These are phyloP conservation scores for Pichia sp. DNA, from an alignment of 1,139 yeast species.

Conservation along the genomic window DNA sequence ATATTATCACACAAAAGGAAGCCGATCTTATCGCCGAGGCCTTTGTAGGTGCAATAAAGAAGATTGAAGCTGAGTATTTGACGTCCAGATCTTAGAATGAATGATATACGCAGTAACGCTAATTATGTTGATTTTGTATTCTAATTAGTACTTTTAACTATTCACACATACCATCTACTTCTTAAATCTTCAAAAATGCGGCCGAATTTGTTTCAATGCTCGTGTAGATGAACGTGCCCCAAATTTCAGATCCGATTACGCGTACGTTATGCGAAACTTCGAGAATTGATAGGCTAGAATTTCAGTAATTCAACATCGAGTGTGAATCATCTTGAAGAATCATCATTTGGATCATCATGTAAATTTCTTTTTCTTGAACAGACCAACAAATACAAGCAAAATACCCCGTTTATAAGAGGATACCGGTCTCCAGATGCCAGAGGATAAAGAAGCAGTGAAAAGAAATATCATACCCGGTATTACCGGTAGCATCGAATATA, in stretches of 20 bases:
- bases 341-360: too few relatives aligned
- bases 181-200: too few relatives aligned
- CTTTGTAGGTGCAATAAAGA: constrained; percentile 16
- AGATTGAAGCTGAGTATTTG: constrained; percentile 16
- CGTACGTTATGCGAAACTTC: neutral
- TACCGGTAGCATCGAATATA: constrained; percentile 30
- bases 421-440: neutral
- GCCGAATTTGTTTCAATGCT: too few relatives aligned
- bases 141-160: neutral
- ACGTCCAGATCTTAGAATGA: neutral
- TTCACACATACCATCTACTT: too few relatives aligned
- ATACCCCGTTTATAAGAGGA: too few relatives aligned
- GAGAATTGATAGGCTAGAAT: neutral
- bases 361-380: too few relatives aligned
- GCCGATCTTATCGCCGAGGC: constrained; percentile 29
- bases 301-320: too few relatives aligned
- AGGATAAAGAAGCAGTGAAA: neutral
- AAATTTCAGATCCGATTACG: too few relatives aligned
- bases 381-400: too few relatives aligned
- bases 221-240: too few relatives aligned
- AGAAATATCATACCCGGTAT: constrained; percentile 28
- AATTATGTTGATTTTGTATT: neutral
- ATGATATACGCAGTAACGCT: neutral
- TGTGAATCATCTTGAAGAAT: too few relatives aligned
- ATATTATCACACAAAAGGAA: constrained; percentile 38